A percentile compares a stretch with the other conserved stretches of the same genome.
These are phyloP conservation scores for Ogataea pilisensis DNA, from an alignment of 805 yeast species.

Conservation along the genomic window DNA sequence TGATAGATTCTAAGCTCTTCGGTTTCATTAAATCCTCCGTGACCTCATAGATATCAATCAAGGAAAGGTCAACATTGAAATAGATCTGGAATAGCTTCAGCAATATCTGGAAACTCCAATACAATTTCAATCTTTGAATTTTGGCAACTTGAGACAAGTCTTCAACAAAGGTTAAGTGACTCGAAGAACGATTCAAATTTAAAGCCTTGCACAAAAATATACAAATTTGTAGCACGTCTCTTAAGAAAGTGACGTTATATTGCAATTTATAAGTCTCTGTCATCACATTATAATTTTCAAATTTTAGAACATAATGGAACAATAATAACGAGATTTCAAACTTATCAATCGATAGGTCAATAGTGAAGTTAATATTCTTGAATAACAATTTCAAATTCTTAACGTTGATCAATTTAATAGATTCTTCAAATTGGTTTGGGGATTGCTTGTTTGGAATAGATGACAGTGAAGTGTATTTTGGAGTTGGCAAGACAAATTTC, in stretches of 20 bases:
- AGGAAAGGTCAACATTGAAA: slow-evolving; percentile 19
- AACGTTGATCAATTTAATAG: slow-evolving; percentile 31
- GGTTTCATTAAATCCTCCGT: slow-evolving; percentile 25
- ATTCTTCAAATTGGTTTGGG: slow-evolving; percentile 28
- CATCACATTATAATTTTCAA: slow-evolving; percentile 28
- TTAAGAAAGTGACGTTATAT: slow-evolving; percentile 28
- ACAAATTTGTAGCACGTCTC: slow-evolving; percentile 43
- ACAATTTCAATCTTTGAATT: slow-evolving; percentile 36
- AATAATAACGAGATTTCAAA: slow-evolving; percentile 48
- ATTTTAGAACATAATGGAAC: slow-evolving; percentile 44
- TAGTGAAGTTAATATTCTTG: slow-evolving; percentile 42
- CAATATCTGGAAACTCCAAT: slow-evolving; percentile 40
- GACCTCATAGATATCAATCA: slow-evolving; percentile 13
- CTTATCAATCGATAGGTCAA: slow-evolving; percentile 43
- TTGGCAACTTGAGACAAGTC: slow-evolving; percentile 18
- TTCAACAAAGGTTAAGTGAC: slow-evolving; percentile 6
- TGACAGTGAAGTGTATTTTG: slow-evolving; percentile 20
- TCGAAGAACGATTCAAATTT: slow-evolving; percentile 34
- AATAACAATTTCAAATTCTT: slow-evolving; percentile 40
- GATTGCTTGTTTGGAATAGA: slow-evolving; percentile 27
- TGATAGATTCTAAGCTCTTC: slow-evolving; percentile 32
- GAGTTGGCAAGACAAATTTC: slow-evolving; percentile 44
- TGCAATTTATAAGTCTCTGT: slow-evolving; percentile 31
- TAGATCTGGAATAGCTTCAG: slow-evolving; percentile 26
- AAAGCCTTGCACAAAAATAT: slow-evolving; percentile 38